Evolutionary conservation across 257 asterid species (phyloP), one percentile per base, ranked within the genome.

Genomic region (Thymus quinquecostatus): DNA sequence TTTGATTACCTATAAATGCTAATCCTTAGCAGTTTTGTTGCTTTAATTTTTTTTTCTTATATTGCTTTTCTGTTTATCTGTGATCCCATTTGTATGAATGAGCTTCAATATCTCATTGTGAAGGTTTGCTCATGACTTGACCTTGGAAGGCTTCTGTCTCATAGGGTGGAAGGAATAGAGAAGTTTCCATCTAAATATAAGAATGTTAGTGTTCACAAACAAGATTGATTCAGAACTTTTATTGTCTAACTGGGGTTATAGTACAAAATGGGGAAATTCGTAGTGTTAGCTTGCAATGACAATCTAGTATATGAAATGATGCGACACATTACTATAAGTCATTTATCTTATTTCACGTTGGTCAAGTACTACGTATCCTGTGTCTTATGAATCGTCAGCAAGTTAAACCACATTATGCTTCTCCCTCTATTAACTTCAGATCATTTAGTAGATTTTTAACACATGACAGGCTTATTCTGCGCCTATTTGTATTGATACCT

Each of bases 211-310:
- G 14, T 43, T 32, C 34, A 47, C 62, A 30, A 32, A 49, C 21
- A 10, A 49, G 51, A 38, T 30, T 13, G 43, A 9, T 67, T 54
- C 49, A 50, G 45, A 49, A 38, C 40, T 55, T 55, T 33, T 11
- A 21, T 66, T 38, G 10, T 56, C 58, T 78, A 44, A 29, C 8
- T 21, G 62, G 60, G 71, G 28, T 62, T 53, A 48, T 62, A 62
- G 48, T 21, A 21, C 50, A 62, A 12, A 27, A 51, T 53, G 57
- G 49, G 30, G 6, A 49, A 11, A 64, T 58, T 45, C 11, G 13
- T 51, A 30, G n/a, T 48, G 11, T 44, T 30, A 32, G 54, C 13
- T 0, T 57, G 62, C 38, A 49, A 57, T 34, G 13, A 21, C 30
- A 60, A 50, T 50, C 63, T 51, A 33, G 33, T 40, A 58, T 43